These are phyloP conservation scores for Alternaria infectoria DNA, from an alignment of 2,329 filamentous ascomycete genomes.

Conservation along the genomic window DNA sequence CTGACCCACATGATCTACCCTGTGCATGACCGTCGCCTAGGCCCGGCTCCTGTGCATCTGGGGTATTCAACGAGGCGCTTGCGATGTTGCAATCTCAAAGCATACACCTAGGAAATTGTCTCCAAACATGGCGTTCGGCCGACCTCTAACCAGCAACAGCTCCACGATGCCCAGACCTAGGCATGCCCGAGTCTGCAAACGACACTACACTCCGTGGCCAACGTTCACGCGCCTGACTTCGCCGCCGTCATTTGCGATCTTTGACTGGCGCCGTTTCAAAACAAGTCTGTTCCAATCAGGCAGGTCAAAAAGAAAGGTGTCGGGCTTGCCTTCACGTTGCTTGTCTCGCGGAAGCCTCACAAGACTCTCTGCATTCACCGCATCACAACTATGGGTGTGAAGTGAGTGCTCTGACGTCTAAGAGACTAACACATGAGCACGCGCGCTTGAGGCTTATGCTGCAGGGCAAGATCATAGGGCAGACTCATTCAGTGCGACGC, in stretches of 20 bases:
- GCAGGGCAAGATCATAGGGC: conserved; percentile 31
- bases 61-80: conserved; percentile 11
- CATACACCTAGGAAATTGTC: conserved; percentile 21
- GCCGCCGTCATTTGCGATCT: conserved; percentile 1
- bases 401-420: conserved; percentile 20
- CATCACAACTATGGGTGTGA: neutral
- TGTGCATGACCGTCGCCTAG: conserved; percentile 18
- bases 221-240: conserved; percentile 2
- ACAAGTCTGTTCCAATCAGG: conserved; percentile 12
- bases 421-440: conserved; percentile 24
- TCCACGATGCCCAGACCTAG: neutral
- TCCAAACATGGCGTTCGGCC: conserved; percentile 18
- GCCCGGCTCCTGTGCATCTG: conserved; percentile 13
- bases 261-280: conserved; percentile 1
- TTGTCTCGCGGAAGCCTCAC: conserved; percentile 31
- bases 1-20: conserved; percentile 29
- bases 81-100: conserved; percentile 26
- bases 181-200: conserved; percentile 7
- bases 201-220: neutral
- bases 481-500: conserved; percentile 25
- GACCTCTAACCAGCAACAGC: conserved; percentile 19
- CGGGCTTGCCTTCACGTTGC: conserved; percentile 1
- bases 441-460: conserved; percentile 26
- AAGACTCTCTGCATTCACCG: conserved; percentile 18
- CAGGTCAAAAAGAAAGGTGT: conserved; percentile 14